phyloP scores from a whole-genome alignment of 2,329 filamentous ascomycete genomes.

The Colletotrichum neosansevieriae region DNA sequence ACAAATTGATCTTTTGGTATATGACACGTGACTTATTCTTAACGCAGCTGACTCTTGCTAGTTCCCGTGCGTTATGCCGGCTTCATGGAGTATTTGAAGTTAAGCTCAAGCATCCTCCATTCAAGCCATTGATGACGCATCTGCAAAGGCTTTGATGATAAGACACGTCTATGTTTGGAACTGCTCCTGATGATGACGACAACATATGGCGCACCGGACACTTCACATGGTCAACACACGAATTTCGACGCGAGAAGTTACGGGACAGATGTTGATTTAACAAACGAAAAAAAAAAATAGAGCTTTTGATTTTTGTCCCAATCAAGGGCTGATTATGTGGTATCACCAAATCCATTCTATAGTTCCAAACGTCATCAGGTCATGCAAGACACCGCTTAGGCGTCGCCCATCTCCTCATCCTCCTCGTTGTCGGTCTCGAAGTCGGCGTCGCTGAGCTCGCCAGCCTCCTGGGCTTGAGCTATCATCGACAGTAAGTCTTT shows the following conservation, averaged over 20 bases:
- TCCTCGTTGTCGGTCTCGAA: slow-evolving; percentile 74
- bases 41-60: too few relatives aligned
- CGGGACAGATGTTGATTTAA: background rate
- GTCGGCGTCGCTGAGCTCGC: slow-evolving; percentile 75
- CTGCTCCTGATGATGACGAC: too few relatives aligned
- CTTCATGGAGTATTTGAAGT: too few relatives aligned
- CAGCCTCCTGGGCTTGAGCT: slow-evolving; percentile 79
- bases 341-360: slow-evolving; percentile 30
- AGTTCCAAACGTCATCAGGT: slow-evolving; percentile 10
- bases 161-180: too few relatives aligned
- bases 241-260: background rate
- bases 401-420: slow-evolving; percentile 60
- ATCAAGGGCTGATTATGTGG: slow-evolving; percentile 27
- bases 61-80: too few relatives aligned
- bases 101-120: too few relatives aligned
- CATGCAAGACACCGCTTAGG: slow-evolving; percentile 12
- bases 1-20: too few relatives aligned
- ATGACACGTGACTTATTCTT: too few relatives aligned
- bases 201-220: too few relatives aligned
- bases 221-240: too few relatives aligned
- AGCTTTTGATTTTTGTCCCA: slow-evolving; percentile 22
- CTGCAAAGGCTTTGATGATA: too few relatives aligned
- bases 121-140: too few relatives aligned
- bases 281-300: slow-evolving; percentile 27
- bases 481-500: slow-evolving; percentile 41